Evolutionary conservation across 371 early-diverging fungal species (phyloP).

Genomic region (Mortierella sp.): DNA sequence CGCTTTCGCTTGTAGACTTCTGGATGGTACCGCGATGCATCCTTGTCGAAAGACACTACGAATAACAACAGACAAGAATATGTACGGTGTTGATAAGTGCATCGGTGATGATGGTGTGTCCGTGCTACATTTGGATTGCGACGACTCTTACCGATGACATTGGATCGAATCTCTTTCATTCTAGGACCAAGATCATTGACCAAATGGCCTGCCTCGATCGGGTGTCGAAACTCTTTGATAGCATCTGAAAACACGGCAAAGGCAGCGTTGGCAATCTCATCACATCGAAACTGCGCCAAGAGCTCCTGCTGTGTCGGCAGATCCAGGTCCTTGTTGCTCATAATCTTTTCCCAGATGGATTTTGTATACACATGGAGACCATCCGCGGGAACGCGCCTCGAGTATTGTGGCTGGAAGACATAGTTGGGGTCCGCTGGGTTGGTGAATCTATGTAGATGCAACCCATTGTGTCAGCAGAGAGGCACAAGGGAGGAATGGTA

Average conservation of each 20-base stretch:
- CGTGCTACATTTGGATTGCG: too few relatives aligned
- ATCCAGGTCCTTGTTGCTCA: constrained; percentile 94
- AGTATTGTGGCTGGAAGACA: constrained; percentile 88
- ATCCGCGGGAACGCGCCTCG: constrained; percentile 95
- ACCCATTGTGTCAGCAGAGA: neutral
- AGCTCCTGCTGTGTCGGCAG: constrained; percentile 98
- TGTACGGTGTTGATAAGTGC: neutral
- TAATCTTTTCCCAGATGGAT: constrained; percentile 94
- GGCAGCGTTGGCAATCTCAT: constrained; percentile 91
- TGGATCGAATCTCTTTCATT: constrained; percentile 67
- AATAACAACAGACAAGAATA: too few relatives aligned
- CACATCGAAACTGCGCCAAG: constrained; percentile 97
- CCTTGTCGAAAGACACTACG: constrained; percentile 80
- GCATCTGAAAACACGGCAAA: constrained; percentile 72
- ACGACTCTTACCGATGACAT: constrained; percentile 63
- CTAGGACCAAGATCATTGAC: constrained; percentile 79
- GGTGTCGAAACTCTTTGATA: constrained; percentile 70
- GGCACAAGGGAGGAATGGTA: neutral
- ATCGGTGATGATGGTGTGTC: too few relatives aligned
- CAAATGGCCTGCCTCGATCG: constrained; percentile 82
- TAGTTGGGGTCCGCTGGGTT: constrained; percentile 75
- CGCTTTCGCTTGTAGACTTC: constrained; percentile 91
- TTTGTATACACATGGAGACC: constrained; percentile 92
- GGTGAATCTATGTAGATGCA: constrained; percentile 65
- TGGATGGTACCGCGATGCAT: constrained; percentile 91